Evolutionary conservation across 345 rosid genomes (phyloP), one percentile per base, ranked within the genome.

Genomic region (Excoecaria cochinchinensis): DNA sequence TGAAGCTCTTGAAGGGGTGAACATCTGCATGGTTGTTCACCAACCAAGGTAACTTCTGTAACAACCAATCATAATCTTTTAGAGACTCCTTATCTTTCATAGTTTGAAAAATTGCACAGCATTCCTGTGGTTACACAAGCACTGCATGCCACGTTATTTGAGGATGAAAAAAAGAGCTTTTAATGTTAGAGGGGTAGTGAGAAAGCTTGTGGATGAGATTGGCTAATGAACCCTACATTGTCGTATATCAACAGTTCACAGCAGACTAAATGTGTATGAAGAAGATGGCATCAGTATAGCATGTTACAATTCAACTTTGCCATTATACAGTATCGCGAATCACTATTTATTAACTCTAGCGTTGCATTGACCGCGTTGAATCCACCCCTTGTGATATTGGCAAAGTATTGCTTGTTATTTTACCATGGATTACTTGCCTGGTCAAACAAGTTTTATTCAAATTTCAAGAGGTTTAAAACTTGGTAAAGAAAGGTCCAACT

Each of bases 1-100:
- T 16, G 99, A 95, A 81, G 85, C 95, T n/a, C 93, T 93, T 24
- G 93, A 90, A 86, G 98, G 98, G 47, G 99, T 95, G 47, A 95
- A 89, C 79, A 79, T 95, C 79, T 90, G 93, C 90, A 88, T 88
- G 96, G 98, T 93, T 69, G 93, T 95, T 85, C 99, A 95, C 80
- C 98, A 95, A 78, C 98, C 99, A 21, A 93, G 99, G 97, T 89
- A 82, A 75, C 56, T 8, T 36, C 66, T 3, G n/a, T 14, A 25
- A 40, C 55, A 40, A 42, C 19, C 21, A 5, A 52, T 62, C 64
- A 58, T 63, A 31, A 68, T 56, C 7, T 75, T 57, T 2, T 39
- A 19, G 31, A 31, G 10, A 40, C 55, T 14, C 40, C 47, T 46
- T 15, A 19, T 67, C 24, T 25, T 55, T 67, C 22, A 31, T 39